Evolutionary conservation across 2,329 filamentous ascomycete genomes (phyloP).

Genomic region (Trichoderma lentiforme): DNA sequence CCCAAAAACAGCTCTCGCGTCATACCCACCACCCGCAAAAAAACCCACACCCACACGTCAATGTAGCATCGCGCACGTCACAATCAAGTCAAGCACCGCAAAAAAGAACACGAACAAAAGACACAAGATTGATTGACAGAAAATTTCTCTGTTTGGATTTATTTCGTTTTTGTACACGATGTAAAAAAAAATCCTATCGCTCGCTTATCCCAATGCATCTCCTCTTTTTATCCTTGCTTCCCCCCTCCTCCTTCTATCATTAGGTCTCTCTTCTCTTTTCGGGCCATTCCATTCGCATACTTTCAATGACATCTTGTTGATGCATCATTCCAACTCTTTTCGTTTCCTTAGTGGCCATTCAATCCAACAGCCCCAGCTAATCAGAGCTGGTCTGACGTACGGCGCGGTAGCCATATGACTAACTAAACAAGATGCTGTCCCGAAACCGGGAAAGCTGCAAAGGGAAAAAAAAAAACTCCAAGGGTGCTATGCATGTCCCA

Average conservation of each 20-base stretch:
- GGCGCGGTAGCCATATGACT: conserved; percentile 8
- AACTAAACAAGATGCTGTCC: background rate
- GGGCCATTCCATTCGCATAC: background rate
- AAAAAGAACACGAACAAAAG: background rate
- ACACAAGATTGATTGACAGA: background rate
- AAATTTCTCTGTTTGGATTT: background rate
- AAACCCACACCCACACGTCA: background rate
- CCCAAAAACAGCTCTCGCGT: background rate
- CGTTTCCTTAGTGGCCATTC: background rate
- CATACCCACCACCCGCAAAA: background rate
- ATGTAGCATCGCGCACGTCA: background rate
- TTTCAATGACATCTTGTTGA: conserved; percentile 1
- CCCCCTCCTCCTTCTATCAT: background rate
- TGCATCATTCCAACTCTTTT: background rate
- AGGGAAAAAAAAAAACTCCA: conserved; percentile 6
- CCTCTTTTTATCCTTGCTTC: background rate
- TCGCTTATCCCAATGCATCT: conserved; percentile 13
- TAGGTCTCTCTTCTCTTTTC: background rate
- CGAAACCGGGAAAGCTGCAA: conserved; percentile 5
- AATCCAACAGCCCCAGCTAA: conserved; percentile 2
- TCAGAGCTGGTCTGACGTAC: conserved; percentile 13
- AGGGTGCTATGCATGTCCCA: conserved; percentile 17
- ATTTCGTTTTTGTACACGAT: background rate
- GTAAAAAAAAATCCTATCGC: background rate
- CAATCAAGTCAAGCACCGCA: background rate